These are phyloP conservation scores for Geum urbanum DNA, from an alignment of 306 rosid species.

Conservation along the genomic window DNA sequence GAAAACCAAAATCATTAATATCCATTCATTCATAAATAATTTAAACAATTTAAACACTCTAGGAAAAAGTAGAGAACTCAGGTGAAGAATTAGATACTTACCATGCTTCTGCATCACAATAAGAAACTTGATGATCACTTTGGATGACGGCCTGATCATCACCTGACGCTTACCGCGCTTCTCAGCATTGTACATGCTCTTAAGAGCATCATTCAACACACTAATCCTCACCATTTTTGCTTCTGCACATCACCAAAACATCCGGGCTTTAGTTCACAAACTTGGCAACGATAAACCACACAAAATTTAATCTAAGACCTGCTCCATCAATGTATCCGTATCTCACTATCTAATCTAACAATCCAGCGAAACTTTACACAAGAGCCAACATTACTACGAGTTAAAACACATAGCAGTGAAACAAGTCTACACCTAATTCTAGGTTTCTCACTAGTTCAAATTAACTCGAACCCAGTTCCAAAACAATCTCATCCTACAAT, in stretches of 20 bases:
- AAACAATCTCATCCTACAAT: background rate
- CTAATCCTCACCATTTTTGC: constrained; percentile 38
- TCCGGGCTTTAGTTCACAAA: background rate
- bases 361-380: background rate
- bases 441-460: background rate
- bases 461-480: background rate
- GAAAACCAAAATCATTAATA: background rate
- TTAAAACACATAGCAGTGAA: background rate
- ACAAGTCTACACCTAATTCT: background rate
- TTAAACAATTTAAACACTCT: background rate
- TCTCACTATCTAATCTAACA: background rate
- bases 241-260: background rate
- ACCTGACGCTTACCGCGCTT: constrained; percentile 45
- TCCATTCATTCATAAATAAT: background rate
- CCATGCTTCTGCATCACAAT: constrained; percentile 56
- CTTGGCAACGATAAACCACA: background rate
- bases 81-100: background rate
- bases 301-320: too few species aligned
- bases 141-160: constrained; percentile 43
- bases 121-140: constrained; percentile 43
- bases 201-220: constrained; percentile 41
- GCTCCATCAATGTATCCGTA: too few species aligned
- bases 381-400: background rate
- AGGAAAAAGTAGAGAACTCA: background rate
- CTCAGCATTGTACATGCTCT: constrained; percentile 50